Percentiles rank a stretch among this genome's conserved stretches.
Conservation (phyloP, 2,329 filamentous ascomycete species). For the Pseudocercospora pini-densiflorae region DNA sequence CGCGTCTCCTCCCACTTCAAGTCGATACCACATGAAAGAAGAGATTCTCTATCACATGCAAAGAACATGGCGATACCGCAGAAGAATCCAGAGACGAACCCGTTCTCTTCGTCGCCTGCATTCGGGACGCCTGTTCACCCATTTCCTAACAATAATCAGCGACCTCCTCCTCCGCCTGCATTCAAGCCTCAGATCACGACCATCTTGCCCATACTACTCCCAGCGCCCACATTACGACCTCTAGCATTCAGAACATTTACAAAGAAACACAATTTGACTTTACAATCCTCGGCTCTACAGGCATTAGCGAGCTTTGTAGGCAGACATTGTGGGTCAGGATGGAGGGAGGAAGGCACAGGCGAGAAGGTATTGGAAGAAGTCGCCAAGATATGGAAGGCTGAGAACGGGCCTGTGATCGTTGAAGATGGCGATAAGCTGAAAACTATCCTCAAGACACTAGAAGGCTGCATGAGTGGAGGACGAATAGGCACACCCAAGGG, state of each 20-base stretch:
- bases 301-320: conserved; percentile 88
- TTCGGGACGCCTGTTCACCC: conserved; percentile 88
- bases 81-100: conserved; percentile 16
- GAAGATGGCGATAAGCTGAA: conserved; percentile 76
- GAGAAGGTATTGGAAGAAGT: conserved; percentile 92
- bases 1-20: conserved; percentile 4
- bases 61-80: conserved; percentile 21
- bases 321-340: conserved; percentile 91
- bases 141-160: conserved; percentile 47
- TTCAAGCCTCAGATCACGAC: conserved; percentile 61
- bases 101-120: conserved; percentile 81
- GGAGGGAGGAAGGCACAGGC: conserved; percentile 92
- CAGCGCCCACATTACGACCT: conserved; percentile 82
- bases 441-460: conserved; percentile 79
- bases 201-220: conserved; percentile 87
- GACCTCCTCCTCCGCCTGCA: conserved; percentile 50
- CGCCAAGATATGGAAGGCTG: conserved; percentile 88
- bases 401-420: conserved; percentile 87
- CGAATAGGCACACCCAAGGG: conserved; percentile 60
- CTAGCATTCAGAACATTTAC: conserved; percentile 95
- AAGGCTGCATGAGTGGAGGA: conserved; percentile 89
- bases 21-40: background rate
- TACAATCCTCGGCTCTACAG: conserved; percentile 84
- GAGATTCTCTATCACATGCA: background rate
- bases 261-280: conserved; percentile 93